Evolutionary conservation across 768 basidiomycete genomes (phyloP), one percentile per base, ranked within the genome.

Genomic region (Mycena latifolia): DNA sequence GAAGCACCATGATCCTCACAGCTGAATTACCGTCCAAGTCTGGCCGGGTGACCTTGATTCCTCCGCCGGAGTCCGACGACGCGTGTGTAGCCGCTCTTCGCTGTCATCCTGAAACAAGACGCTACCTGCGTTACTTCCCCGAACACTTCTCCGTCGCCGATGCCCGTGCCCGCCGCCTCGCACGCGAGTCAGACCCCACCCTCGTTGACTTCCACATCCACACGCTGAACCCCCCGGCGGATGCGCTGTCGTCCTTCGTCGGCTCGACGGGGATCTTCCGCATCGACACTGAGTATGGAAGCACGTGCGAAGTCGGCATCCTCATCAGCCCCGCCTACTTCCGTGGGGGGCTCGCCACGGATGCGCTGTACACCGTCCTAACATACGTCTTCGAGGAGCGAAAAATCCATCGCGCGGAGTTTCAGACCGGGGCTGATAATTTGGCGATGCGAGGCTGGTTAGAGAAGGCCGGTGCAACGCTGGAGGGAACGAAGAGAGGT

Each of bases 361-460:
- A 85, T 52, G 76, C 81, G 25, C 74, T 86, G 27, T 82, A 84
- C 66, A 75, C 76, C 15, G 41, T 84, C 25, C 69, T 86, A 41
- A 71, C 72, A 66, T 81, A 80, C 56, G 76, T 79, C 1, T 85
- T 86, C 61, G 84, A 84, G 58, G 77, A 81, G 48, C 74, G 74
- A 24, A 77, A 77, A 11, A 63, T 84, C 27, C 82, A 85, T 60
- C 75, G 84, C 28, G 78, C 78, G n/a, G 77, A 78, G 20, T 82
- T 85, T 58, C 78, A 81, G 50, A 85, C 84, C 2, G 76, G 75
- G 15, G 74, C 72, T 35, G 79, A 85, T 48, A 85, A 87, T 66
- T 41, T 73, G 33, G 78, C 77, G 0, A 86, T 86, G 86, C 76
- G 80, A 20, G 72, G 73, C 12, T 87, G 84, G 84, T 70, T 85